These are phyloP conservation scores for Pelargonium nanum DNA, from an alignment of 345 rosid genomes.

Conservation along the genomic window DNA sequence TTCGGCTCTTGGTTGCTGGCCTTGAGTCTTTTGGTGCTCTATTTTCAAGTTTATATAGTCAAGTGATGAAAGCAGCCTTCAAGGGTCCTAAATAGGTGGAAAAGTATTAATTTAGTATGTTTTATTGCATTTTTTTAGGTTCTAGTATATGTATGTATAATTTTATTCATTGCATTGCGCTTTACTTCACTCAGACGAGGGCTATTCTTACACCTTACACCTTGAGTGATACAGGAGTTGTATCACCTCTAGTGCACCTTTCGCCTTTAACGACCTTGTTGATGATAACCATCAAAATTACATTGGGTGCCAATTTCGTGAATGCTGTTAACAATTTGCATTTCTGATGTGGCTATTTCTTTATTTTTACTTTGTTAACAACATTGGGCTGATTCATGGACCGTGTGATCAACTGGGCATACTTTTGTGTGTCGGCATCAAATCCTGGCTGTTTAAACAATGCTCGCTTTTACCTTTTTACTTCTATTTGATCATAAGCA, in stretches of 20 bases:
- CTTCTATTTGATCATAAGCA: not conserved
- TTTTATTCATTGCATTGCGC: too few species aligned
- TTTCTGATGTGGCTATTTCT: not conserved
- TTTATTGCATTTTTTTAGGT: too few species aligned
- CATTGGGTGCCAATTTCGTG: not conserved
- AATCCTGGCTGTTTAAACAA: not conserved
- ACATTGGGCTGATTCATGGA: not conserved
- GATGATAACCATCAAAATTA: not conserved
- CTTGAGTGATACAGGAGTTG: too few species aligned
- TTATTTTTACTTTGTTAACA: not conserved
- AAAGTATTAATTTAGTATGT: too few species aligned
- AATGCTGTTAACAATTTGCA: not conserved
- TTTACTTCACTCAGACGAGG: too few species aligned
- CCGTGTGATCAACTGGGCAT: not conserved
- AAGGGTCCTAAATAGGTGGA: too few species aligned
- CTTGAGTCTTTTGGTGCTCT: too few species aligned
- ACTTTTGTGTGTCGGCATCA: not conserved
- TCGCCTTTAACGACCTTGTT: not conserved
- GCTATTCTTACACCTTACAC: too few species aligned
- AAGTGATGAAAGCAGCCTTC: too few species aligned
- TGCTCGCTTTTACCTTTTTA: not conserved
- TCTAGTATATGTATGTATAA: too few species aligned
- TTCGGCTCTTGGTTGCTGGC: too few species aligned
- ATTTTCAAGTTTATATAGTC: too few species aligned
- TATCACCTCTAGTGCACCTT: not conserved